Base-by-base conservation (phyloP, 192 early-diverging fungal species). In the Geranomyces variabilis region DNA sequence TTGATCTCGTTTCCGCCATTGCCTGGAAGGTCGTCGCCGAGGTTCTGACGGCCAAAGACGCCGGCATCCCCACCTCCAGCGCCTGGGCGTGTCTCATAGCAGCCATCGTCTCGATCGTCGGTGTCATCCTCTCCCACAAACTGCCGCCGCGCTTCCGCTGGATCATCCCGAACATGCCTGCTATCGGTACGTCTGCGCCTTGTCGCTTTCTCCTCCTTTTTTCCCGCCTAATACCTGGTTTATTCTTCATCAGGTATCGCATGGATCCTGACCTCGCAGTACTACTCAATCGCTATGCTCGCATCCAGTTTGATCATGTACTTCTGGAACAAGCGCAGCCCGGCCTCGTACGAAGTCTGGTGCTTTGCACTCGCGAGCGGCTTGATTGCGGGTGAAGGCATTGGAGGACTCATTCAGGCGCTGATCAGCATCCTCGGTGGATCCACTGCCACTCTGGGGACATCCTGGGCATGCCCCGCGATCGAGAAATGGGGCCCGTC, bases 121-220 rank as follows among this genome's bases (percentile, higher is more conserved):
- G 67, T n/a, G 74, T 74, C 48, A 69, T 79, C 53, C 56, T 83
- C 48, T 80, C 71, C 58, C 67, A 75, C 75, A 79, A 75, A 29
- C 66, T 90, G 34, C 89, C 89, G 28, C 46, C 71, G 26, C 74
- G 75, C 28, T 83, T 79, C 75, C 79, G 73, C 56, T 76, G 69
- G 53, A 89, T 79, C 70, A 78, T 82, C 69, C 86, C 86, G 70
- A 87, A 87, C 75, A 36, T 87, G 57, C 88, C 84, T 67, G 77
- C 78, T 47, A 74, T 79, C 46, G 78, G 78, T 67, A 41, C 3
- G 36, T 44, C 80, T 48, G 73, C 73, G 13, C 75, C 68, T 30
- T 41, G 36, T 41, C n/a, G n/a, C n/a, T n/a, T 41, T 41, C 10
- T 41, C 36, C 10, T 41, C 36, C 36, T 41, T 3, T 41, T 41